phyloP scores from a whole-genome alignment of 495 filamentous ascomycete species.

The Trichoderma erinaceum region DNA sequence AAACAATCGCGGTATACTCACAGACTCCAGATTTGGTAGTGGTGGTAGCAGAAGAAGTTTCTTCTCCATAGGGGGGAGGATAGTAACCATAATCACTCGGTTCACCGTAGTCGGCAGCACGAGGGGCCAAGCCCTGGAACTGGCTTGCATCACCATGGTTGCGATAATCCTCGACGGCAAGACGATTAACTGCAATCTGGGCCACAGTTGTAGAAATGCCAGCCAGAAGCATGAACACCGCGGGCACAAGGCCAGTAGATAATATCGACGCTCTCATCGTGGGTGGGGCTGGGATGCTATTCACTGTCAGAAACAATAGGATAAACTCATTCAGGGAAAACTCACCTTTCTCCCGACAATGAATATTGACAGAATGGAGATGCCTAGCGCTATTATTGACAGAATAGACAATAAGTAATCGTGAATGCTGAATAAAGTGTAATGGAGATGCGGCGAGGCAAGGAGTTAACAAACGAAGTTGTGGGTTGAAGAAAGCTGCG shows the following conservation, averaged over 20 bases:
- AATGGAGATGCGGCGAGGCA: neutral
- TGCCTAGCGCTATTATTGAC: neutral
- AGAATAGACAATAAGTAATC: neutral
- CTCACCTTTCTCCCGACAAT: neutral
- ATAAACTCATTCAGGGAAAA: neutral
- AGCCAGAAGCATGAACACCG: constrained; percentile 25
- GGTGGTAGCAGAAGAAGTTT: neutral
- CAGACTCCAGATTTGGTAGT: neutral
- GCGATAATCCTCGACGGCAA: constrained; percentile 19
- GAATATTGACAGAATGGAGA: neutral
- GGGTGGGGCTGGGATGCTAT: constrained; percentile 12
- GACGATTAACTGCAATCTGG: neutral
- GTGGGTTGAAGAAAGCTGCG: neutral
- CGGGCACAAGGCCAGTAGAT: constrained; percentile 31
- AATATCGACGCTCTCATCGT: constrained; percentile 35
- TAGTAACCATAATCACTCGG: constrained; percentile 20
- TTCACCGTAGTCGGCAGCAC: neutral
- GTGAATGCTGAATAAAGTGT: neutral
- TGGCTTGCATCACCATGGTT: constrained; percentile 19
- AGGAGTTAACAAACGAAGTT: neutral
- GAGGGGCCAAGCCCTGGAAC: constrained; percentile 1
- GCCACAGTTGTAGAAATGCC: constrained; percentile 17
- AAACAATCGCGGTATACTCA: neutral
- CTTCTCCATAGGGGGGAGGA: constrained; percentile 35
- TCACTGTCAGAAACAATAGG: constrained; percentile 8